These are phyloP conservation scores for Trametes sp. DNA, from an alignment of 1,284 basidiomycete species.

Conservation along the genomic window DNA sequence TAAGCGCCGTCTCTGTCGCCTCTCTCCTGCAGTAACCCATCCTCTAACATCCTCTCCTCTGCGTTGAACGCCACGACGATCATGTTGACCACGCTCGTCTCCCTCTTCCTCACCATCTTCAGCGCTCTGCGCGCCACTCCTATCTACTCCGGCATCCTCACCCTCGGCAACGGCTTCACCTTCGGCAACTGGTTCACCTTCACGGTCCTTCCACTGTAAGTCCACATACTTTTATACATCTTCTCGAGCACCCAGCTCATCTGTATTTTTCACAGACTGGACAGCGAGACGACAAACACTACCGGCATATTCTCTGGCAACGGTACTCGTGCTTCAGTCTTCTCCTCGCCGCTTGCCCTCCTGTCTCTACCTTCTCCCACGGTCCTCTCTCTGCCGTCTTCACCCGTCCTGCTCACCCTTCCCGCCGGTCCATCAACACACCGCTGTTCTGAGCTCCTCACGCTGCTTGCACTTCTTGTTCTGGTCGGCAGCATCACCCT, in stretches of 20 bases:
- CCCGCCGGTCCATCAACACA: background rate
- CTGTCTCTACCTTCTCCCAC: background rate
- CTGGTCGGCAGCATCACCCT: background rate
- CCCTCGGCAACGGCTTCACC: constrained; percentile 8
- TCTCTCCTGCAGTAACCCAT: too few species aligned
- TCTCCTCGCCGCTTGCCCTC: background rate
- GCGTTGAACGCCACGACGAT: background rate
- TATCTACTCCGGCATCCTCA: constrained; percentile 10
- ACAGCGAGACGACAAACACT: background rate
- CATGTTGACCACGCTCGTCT: constrained; percentile 16
- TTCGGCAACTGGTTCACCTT: background rate
- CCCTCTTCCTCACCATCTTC: constrained; percentile 13
- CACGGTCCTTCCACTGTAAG: constrained; percentile 5
- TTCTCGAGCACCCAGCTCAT: too few species aligned
- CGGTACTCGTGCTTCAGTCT: background rate
- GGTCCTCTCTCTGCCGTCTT: background rate
- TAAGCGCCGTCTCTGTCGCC: too few species aligned
- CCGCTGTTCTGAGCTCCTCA: background rate
- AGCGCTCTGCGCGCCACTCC: constrained; percentile 9
- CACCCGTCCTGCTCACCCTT: background rate
- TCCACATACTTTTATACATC: background rate
- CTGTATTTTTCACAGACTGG: background rate
- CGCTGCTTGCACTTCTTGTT: background rate
- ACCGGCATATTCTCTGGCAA: background rate
- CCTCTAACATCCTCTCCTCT: too few species aligned